These are phyloP conservation scores for Talaromyces sp. DNA, from an alignment of 2,329 filamentous ascomycete genomes.

Conservation along the genomic window DNA sequence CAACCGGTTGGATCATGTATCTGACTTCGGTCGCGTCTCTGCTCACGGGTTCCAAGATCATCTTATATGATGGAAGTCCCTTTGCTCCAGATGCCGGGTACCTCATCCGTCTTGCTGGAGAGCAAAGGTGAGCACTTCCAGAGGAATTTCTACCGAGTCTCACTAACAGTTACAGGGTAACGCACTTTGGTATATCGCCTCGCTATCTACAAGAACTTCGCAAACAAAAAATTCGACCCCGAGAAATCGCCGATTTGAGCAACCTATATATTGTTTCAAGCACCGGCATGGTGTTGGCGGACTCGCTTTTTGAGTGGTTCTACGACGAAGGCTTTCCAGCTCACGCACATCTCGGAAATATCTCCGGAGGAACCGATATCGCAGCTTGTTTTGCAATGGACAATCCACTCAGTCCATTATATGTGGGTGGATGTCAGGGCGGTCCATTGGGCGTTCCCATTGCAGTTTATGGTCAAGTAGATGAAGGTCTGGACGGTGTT, in stretches of 20 bases:
- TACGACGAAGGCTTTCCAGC: conserved; percentile 68
- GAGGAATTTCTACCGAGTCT: too few relatives aligned
- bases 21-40: conserved; percentile 58
- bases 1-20: conserved; percentile 89
- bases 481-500: conserved; percentile 45
- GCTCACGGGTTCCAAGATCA: conserved; percentile 55
- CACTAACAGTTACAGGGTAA: conserved; percentile 47
- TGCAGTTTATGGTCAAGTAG: conserved; percentile 57
- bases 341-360: conserved; percentile 65
- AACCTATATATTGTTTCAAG: conserved; percentile 60
- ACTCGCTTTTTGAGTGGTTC: conserved; percentile 76
- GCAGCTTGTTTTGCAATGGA: conserved; percentile 45
- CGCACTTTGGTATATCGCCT: conserved; percentile 70
- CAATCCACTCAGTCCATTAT: conserved; percentile 67
- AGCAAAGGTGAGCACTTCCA: conserved; percentile 46
- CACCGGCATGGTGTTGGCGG: conserved; percentile 78
- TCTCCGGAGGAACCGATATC: conserved; percentile 74
- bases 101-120: conserved; percentile 60
- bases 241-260: conserved; percentile 60
- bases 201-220: conserved; percentile 72
- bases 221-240: conserved; percentile 60
- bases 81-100: conserved; percentile 65
- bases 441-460: conserved; percentile 52
- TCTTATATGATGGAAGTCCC: conserved; percentile 82
- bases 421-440: conserved; percentile 56